Base-by-base conservation (phyloP, 805 yeast species). In the Candida vaughaniae region DNA sequence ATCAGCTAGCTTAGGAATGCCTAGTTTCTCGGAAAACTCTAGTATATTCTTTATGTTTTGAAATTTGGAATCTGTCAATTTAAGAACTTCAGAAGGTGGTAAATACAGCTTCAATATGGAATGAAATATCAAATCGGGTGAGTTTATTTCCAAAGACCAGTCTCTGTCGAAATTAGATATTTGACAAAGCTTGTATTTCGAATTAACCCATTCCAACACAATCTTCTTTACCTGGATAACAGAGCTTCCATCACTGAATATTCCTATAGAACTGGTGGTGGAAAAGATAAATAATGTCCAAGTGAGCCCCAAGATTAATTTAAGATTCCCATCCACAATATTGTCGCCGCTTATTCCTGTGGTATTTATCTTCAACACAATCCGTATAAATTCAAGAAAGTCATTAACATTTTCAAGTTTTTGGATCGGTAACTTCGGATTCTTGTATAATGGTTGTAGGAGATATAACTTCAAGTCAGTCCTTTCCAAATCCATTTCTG, bases 171-270 rank as follows among this genome's bases (percentile, higher is more conserved):
- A 80, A 51, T 80, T 78, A 9, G 55, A 42, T 19, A 80, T 51
- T 26, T 48, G 43, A 15, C 50, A 36, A 6, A 56, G 44, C 28
- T 35, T 39, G 11, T 19, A 40, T 16, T 27, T 35, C 3, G 36
- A 27, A 47, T 77, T 79, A 39, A 82, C 66, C 87, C 87, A 80
- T 8, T 65, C 48, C 32, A 75, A 51, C 31, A 67, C 44, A 16
- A 60, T 51, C 14, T 40, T 11, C 42, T 62, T 66, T 25, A 67
- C 55, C 39, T 64, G 56, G n/a, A 45, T 32, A 25, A 58, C 47
- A 15, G 67, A 58, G 31, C 45, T 43, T 30, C 52, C 45, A 16
- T 51, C 62, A 29, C 50, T 52, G 16, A 46, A 51, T 33, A 42
- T 18, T 1, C 45, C 45, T 9, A 45, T 45, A 29, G 56, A 44